Percentiles rank a stretch among this genome's conserved stretches.
phyloP scores from a whole-genome alignment of 345 rosid species.

The Murraya koenigii region DNA sequence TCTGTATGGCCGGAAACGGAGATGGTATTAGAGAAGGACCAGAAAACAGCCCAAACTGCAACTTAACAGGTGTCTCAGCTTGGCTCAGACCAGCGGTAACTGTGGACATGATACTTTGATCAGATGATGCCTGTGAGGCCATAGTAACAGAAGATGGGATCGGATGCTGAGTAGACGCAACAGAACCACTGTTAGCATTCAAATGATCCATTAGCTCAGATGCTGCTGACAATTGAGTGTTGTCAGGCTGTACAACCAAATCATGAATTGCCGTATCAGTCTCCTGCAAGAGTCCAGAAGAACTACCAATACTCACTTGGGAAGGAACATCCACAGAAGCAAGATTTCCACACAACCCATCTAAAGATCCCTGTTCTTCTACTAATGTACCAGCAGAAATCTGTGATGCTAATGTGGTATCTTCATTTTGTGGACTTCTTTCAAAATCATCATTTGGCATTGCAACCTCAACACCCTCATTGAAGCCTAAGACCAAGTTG shows the following conservation, averaged over 20 bases:
- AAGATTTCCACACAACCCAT: slow-evolving; percentile 29
- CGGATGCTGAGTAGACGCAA: slow-evolving; percentile 29
- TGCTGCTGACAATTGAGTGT: slow-evolving; percentile 31
- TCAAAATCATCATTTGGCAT: slow-evolving; percentile 79
- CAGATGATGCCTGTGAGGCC: slow-evolving; percentile 38
- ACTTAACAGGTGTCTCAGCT: slow-evolving; percentile 65
- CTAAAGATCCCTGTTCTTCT: slow-evolving; percentile 41
- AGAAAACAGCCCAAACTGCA: slow-evolving; percentile 95
- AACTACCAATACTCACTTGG: slow-evolving; percentile 32
- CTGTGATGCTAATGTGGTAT: slow-evolving; percentile 39
- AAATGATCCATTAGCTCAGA: slow-evolving; percentile 34
- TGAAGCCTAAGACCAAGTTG: slow-evolving; percentile 76
- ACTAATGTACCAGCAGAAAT: slow-evolving; percentile 33
- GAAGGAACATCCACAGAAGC: slow-evolving; percentile 41
- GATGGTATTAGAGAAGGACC: slow-evolving; percentile 91
- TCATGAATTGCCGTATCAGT: slow-evolving; percentile 54
- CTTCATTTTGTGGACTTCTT: slow-evolving; percentile 51
- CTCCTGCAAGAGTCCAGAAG: slow-evolving; percentile 50
- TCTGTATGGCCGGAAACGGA: slow-evolving; percentile 96
- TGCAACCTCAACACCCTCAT: slow-evolving; percentile 84
- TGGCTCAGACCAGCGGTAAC: slow-evolving; percentile 44
- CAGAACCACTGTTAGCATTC: slow-evolving; percentile 40
- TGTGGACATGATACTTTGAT: slow-evolving; percentile 41
- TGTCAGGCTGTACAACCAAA: slow-evolving; percentile 40
- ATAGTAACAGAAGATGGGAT: slow-evolving; percentile 33